Evolutionary conservation across 768 basidiomycete genomes (phyloP).

Genomic region (Tricholoma furcatifolium): DNA sequence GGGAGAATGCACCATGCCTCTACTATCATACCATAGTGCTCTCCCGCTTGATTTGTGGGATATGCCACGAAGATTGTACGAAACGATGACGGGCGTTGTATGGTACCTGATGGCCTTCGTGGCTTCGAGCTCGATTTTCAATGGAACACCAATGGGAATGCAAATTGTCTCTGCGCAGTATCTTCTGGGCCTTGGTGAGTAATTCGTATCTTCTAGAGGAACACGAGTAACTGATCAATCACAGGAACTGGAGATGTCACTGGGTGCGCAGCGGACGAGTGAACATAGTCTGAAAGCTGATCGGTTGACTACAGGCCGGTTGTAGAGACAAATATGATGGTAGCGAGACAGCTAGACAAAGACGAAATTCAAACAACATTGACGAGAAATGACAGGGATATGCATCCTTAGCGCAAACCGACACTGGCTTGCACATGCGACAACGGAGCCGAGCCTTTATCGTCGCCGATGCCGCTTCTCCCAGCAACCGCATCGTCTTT

Average conservation of each 20-base stretch:
- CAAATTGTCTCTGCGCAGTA: constrained; percentile 43
- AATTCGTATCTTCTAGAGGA: background rate
- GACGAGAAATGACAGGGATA: constrained; percentile 50
- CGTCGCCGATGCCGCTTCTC: constrained; percentile 56
- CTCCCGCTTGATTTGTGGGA: constrained; percentile 39
- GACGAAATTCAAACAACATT: background rate
- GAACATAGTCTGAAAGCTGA: constrained; percentile 6
- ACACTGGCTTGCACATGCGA: constrained; percentile 77
- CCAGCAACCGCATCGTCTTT: constrained; percentile 65
- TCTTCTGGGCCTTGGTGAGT: constrained; percentile 58
- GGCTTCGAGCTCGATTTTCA: constrained; percentile 30
- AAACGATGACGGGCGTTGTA: constrained; percentile 36
- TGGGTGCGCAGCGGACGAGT: constrained; percentile 41
- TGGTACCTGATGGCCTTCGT: constrained; percentile 46
- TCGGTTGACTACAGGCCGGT: constrained; percentile 48
- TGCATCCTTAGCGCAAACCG: constrained; percentile 61
- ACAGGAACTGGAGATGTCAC: constrained; percentile 74
- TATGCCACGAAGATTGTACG: constrained; percentile 31
- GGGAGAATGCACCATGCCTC: constrained; percentile 26
- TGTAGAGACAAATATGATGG: constrained; percentile 86
- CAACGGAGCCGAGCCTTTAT: constrained; percentile 78
- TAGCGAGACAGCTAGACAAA: constrained; percentile 19
- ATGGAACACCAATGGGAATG: constrained; percentile 23
- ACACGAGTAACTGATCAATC: background rate
- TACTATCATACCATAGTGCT: constrained; percentile 31